Percentiles rank a stretch among this genome's conserved stretches.
Conservation (phyloP, 1,284 basidiomycete species). For the Sporisorium sorghi region DNA sequence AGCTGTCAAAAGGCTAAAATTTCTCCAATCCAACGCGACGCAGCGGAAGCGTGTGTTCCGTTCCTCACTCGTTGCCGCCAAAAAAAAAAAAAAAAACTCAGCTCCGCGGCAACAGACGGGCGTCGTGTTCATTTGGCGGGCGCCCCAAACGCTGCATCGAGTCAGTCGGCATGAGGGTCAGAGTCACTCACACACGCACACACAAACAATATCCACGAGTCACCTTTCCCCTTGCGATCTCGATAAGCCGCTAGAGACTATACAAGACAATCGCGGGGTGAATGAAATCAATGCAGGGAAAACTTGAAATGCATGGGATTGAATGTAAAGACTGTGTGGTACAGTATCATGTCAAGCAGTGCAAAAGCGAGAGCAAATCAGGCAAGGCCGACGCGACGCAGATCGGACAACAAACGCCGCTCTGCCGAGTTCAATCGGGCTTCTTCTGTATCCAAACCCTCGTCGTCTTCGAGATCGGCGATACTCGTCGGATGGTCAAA, state of each 20-base stretch:
- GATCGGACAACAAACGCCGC: slow-evolving; percentile 43
- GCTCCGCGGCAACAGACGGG: slow-evolving; percentile 24
- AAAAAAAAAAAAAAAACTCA: background rate
- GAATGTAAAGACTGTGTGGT: background rate
- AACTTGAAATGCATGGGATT: background rate
- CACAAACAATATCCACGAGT: slow-evolving; percentile 16
- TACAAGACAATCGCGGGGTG: background rate
- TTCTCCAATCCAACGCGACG: background rate
- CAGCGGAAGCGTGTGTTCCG: slow-evolving; percentile 20
- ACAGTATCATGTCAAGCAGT: slow-evolving; percentile 2
- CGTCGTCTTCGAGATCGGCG: slow-evolving; percentile 46
- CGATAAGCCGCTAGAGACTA: too few species aligned
- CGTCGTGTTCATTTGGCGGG: too few species aligned
- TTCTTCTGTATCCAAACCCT: slow-evolving; percentile 34
- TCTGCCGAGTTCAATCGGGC: slow-evolving; percentile 45
- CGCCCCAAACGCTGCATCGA: background rate
- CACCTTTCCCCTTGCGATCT: background rate
- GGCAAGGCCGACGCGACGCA: slow-evolving; percentile 48
- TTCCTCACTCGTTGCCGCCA: slow-evolving; percentile 30
- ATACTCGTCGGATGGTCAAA: slow-evolving; percentile 44
- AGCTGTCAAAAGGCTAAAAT: background rate
- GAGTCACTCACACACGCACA: background rate
- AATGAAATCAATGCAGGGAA: too few species aligned
- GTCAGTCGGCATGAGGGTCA: slow-evolving; percentile 2
- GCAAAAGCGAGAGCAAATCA: background rate